Conservation (phyloP, 116 monocot species). For the Trichopus zeylanicus region DNA sequence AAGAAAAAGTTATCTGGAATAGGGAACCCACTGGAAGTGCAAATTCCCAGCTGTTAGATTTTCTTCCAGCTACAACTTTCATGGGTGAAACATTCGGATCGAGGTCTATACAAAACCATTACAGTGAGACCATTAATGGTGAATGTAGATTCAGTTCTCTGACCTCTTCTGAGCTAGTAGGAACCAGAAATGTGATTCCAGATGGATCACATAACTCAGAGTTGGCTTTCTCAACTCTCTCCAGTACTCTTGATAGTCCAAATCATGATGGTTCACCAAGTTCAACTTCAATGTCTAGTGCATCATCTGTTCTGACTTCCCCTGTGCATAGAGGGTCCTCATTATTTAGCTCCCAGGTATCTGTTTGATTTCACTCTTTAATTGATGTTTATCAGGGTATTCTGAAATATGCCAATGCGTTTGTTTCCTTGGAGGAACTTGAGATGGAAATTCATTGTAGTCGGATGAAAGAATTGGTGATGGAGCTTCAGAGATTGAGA, state of each 20-base stretch:
- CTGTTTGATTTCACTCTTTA: not conserved
- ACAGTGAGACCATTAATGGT: constrained; percentile 11
- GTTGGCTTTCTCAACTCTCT: not conserved
- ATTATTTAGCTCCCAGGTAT: constrained; percentile 20
- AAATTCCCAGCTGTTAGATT: not conserved
- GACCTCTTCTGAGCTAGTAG: constrained; percentile 7
- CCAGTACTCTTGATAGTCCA: not conserved
- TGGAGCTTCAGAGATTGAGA: constrained; percentile 35
- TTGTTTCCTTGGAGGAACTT: constrained; percentile 17
- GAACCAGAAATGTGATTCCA: not conserved
- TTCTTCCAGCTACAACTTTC: constrained; percentile 15
- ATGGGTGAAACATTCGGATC: constrained; percentile 11
- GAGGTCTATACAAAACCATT: constrained; percentile 5
- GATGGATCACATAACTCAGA: constrained; percentile 8
- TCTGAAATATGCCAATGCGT: not conserved
- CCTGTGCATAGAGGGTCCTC: constrained; percentile 10
- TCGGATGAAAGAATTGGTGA: constrained; percentile 20
- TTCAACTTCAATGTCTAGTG: not conserved
- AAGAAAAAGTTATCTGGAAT: constrained; percentile 57
- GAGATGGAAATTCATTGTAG: constrained; percentile 10
- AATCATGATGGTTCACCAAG: constrained; percentile 7
- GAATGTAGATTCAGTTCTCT: constrained; percentile 3
- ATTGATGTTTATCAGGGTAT: not conserved
- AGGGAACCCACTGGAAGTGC: constrained; percentile 30
- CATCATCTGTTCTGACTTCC: constrained; percentile 12